These are phyloP conservation scores for Albatrellus ellisii DNA, from an alignment of 768 basidiomycete genomes.

Conservation along the genomic window DNA sequence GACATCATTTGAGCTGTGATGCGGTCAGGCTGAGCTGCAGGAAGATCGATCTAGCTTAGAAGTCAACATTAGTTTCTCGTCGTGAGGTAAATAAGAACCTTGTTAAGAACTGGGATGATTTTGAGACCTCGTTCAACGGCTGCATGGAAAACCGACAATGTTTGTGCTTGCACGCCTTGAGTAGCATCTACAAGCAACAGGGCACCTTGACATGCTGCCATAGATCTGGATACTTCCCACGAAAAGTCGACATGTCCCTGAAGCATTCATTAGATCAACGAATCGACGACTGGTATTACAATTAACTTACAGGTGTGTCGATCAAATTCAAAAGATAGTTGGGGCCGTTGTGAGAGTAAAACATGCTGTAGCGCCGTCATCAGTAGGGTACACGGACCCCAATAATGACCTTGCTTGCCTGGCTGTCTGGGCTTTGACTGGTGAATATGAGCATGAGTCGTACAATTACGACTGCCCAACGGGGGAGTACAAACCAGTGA, in stretches of 20 bases:
- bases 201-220: constrained; percentile 91
- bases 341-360: constrained; percentile 41
- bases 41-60: constrained; percentile 70
- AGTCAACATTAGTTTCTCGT: neutral
- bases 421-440: constrained; percentile 93
- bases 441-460: constrained; percentile 4
- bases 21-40: constrained; percentile 72
- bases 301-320: constrained; percentile 70
- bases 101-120: constrained; percentile 89
- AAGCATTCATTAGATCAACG: neutral
- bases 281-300: neutral
- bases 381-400: constrained; percentile 7
- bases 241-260: constrained; percentile 97
- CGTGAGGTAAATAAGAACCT: constrained; percentile 31
- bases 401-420: constrained; percentile 31
- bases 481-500: constrained; percentile 51
- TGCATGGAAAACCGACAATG: constrained; percentile 86
- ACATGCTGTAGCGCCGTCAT: constrained; percentile 46
- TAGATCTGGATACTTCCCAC: constrained; percentile 88
- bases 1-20: constrained; percentile 72
- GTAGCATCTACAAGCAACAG: constrained; percentile 83
- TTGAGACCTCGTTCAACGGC: constrained; percentile 70
- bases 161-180: constrained; percentile 96
- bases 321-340: constrained; percentile 82
- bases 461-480: neutral